A percentile compares a stretch with the other conserved stretches of the same genome.
Evolutionary conservation across 306 rosid genomes (phyloP).

Genomic region (Gynostemma pentaphyllum): DNA sequence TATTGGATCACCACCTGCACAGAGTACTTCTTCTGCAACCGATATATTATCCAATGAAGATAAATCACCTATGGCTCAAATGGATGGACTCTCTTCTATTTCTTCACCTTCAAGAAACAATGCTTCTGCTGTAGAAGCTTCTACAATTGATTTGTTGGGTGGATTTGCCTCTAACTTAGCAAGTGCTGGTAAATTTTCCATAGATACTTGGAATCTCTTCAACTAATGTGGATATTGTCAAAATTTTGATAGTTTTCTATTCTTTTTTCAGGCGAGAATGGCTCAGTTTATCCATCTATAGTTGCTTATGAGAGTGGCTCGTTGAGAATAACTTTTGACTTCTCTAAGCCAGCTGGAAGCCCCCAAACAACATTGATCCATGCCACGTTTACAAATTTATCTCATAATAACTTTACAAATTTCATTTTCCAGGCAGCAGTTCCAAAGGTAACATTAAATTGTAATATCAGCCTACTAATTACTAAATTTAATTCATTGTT

Average conservation of each 20-base stretch:
- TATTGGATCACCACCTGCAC: constrained; percentile 41
- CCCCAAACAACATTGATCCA: constrained; percentile 66
- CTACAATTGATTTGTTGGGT: constrained; percentile 70
- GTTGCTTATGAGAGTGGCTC: constrained; percentile 83
- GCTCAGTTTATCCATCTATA: constrained; percentile 66
- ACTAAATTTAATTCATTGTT: not conserved
- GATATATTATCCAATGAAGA: constrained; percentile 45
- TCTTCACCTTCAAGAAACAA: constrained; percentile 39
- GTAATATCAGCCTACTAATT: constrained; percentile 11
- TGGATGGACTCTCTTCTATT: constrained; percentile 54
- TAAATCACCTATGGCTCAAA: constrained; percentile 38
- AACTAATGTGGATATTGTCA: not conserved
- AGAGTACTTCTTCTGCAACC: constrained; percentile 30
- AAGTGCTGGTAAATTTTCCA: constrained; percentile 29
- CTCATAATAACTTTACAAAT: constrained; percentile 47
- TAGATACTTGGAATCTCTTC: constrained; percentile 2
- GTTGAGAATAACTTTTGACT: constrained; percentile 61
- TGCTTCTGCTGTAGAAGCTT: constrained; percentile 40
- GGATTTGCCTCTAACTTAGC: constrained; percentile 46
- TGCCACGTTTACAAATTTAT: constrained; percentile 69
- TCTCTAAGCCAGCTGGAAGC: constrained; percentile 71
- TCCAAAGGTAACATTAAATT: constrained; percentile 79
- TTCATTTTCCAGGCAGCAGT: constrained; percentile 98
- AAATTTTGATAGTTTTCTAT: constrained; percentile 14
- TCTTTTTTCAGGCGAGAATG: constrained; percentile 49